These are phyloP conservation scores for Debaryomyces subglobosus DNA, from an alignment of 1,139 yeast genomes.

Conservation along the genomic window DNA sequence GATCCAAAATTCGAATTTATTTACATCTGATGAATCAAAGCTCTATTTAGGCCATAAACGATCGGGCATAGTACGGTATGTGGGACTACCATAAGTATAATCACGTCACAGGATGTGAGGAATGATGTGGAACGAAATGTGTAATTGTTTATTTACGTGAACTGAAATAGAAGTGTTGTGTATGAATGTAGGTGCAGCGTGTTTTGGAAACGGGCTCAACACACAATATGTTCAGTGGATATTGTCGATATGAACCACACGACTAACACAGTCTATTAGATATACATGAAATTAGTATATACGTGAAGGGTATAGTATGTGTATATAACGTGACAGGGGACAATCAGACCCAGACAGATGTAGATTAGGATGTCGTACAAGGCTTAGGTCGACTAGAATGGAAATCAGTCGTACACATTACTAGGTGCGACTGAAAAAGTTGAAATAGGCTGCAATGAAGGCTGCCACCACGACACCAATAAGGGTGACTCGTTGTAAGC, in stretches of 20 bases:
- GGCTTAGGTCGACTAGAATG: conserved; percentile 10
- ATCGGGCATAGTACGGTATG: neutral
- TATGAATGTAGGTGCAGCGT: neutral
- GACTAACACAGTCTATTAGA: neutral
- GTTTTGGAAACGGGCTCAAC: conserved; percentile 3
- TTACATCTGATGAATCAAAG: neutral
- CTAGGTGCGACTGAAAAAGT: conserved; percentile 17
- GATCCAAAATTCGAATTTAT: neutral
- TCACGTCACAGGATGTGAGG: neutral
- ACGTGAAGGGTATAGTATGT: neutral
- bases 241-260: neutral
- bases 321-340: neutral
- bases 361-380: neutral
- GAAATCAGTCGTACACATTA: too few species aligned
- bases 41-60: neutral
- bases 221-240: neutral
- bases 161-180: neutral
- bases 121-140: neutral
- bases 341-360: neutral
- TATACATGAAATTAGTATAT: neutral
- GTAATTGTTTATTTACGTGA: neutral
- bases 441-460: conserved; percentile 27
- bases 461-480: conserved; percentile 39
- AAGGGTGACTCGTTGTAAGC: conserved; percentile 20
- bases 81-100: neutral